Conservation (phyloP, 2,329 filamentous ascomycete genomes). For the Fusarium newnesense region DNA sequence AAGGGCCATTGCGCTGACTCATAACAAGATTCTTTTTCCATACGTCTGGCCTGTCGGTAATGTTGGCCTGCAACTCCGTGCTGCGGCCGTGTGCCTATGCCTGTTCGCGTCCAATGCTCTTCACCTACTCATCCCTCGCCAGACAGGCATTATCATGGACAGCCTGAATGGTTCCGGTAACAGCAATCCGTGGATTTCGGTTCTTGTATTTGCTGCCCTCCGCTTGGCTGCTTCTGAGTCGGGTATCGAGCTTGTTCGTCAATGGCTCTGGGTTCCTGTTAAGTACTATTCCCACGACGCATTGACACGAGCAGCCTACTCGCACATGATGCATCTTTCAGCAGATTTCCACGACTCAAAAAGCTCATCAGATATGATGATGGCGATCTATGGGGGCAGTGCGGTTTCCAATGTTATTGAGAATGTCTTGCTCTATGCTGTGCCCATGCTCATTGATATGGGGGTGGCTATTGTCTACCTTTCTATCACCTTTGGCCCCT, state of each 20-base stretch:
- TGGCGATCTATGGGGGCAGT: slow-evolving; percentile 65
- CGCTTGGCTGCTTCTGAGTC: slow-evolving; percentile 65
- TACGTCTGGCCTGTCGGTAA: slow-evolving; percentile 81
- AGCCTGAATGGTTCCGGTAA: slow-evolving; percentile 64
- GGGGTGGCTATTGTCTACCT: slow-evolving; percentile 69
- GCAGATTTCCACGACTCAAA: slow-evolving; percentile 71
- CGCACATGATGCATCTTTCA: slow-evolving; percentile 69
- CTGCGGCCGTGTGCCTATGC: slow-evolving; percentile 73
- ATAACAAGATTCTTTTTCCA: slow-evolving; percentile 73
- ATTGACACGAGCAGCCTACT: slow-evolving; percentile 65
- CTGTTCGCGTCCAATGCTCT: slow-evolving; percentile 77
- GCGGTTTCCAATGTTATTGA: slow-evolving; percentile 67
- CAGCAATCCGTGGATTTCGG: slow-evolving; percentile 62
- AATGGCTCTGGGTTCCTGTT: slow-evolving; percentile 68
- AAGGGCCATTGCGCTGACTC: not conserved
- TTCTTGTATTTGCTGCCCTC: slow-evolving; percentile 62
- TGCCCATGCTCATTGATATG: slow-evolving; percentile 71
- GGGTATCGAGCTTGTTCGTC: slow-evolving; percentile 63
- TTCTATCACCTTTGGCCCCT: slow-evolving; percentile 66
- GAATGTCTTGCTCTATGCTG: slow-evolving; percentile 65
- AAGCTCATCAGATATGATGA: slow-evolving; percentile 67
- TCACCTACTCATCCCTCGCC: slow-evolving; percentile 81
- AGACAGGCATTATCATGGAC: slow-evolving; percentile 83
- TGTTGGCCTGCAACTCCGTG: slow-evolving; percentile 72
- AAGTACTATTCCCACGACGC: slow-evolving; percentile 66